Evolutionary conservation across 306 rosid species (phyloP).

Genomic region (Astragalus membranaceus): DNA sequence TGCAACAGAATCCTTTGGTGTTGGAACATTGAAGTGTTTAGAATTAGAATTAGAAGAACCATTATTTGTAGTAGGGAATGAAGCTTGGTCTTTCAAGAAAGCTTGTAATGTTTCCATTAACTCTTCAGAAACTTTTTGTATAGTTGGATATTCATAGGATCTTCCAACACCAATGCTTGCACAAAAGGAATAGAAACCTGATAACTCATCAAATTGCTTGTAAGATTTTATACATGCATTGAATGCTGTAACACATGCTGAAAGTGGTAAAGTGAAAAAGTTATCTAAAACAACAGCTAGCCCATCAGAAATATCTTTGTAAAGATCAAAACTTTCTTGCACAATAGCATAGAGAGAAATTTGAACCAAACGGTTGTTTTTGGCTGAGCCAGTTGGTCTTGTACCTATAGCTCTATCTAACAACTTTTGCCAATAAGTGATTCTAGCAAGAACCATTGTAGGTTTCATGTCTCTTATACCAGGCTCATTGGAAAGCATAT

Average conservation of each 20-base stretch:
- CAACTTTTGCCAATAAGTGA: slow-evolving; percentile 58
- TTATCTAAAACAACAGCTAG: slow-evolving; percentile 61
- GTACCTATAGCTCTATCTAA: slow-evolving; percentile 67
- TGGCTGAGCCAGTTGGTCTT: slow-evolving; percentile 59
- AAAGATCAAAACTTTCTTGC: slow-evolving; percentile 73
- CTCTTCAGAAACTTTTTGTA: slow-evolving; percentile 70
- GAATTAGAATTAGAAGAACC: background rate
- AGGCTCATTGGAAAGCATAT: slow-evolving; percentile 16
- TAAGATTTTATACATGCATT: slow-evolving; percentile 66
- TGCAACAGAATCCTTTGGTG: background rate
- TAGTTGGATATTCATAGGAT: slow-evolving; percentile 77
- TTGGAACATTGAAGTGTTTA: background rate
- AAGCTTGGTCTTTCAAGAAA: slow-evolving; percentile 71
- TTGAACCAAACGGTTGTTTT: slow-evolving; percentile 37
- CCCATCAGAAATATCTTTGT: slow-evolving; percentile 64
- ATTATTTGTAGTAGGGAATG: slow-evolving; percentile 21
- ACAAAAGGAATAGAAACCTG: slow-evolving; percentile 52
- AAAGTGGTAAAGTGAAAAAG: slow-evolving; percentile 57
- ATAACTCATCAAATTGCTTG: slow-evolving; percentile 67
- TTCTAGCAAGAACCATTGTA: slow-evolving; percentile 44
- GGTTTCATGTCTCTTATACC: slow-evolving; percentile 66
- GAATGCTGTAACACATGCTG: slow-evolving; percentile 49
- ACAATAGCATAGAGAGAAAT: slow-evolving; percentile 58
- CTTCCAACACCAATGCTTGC: slow-evolving; percentile 61
- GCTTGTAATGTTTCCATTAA: slow-evolving; percentile 67